Conservation (phyloP, 2,329 filamentous ascomycete species). For the Fusarium nygamai region DNA sequence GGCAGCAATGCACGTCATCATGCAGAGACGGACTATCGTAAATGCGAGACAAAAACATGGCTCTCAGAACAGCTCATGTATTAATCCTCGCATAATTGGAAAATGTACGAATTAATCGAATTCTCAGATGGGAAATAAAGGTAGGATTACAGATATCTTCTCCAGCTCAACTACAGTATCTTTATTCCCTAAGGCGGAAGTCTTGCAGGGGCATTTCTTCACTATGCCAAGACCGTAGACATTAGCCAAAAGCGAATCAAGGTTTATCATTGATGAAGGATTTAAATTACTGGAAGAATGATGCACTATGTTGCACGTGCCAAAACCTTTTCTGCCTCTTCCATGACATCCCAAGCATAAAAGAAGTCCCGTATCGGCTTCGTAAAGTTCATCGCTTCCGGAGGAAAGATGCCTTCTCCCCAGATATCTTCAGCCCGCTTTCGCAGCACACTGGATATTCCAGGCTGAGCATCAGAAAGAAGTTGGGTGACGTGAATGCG, state of each 20-base stretch:
- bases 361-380: background rate
- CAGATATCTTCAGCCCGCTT: background rate
- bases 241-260: too few species aligned
- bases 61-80: accelerated
- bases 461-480: background rate
- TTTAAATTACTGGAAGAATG: background rate
- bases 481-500: background rate
- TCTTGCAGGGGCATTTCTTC: too few species aligned
- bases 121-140: background rate
- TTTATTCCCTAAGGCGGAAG: too few species aligned
- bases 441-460: background rate
- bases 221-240: too few species aligned
- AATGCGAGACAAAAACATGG: background rate
- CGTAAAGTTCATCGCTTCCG: background rate
- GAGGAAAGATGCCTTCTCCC: background rate
- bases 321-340: background rate
- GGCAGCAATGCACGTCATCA: background rate
- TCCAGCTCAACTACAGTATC: too few species aligned
- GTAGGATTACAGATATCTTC: background rate
- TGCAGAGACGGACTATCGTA: background rate
- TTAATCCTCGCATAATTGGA: background rate
- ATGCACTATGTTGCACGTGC: accelerated
- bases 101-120: background rate
- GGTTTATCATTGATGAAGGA: background rate
- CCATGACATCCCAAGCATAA: background rate